Evolutionary conservation across 306 rosid genomes (phyloP), one percentile per base, ranked within the genome.

Genomic region (Gillenia trifoliata): DNA sequence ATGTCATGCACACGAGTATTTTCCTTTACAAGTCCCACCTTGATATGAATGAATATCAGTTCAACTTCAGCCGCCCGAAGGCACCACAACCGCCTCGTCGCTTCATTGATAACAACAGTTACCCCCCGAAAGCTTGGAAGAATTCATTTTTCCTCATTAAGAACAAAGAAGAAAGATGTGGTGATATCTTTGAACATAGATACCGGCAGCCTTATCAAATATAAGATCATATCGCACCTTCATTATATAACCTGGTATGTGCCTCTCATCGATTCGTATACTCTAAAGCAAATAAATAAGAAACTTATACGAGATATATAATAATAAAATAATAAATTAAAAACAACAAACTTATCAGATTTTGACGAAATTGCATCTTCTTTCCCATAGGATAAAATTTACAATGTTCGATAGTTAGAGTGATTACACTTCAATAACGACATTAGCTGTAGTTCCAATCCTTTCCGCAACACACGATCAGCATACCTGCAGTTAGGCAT

Each of bases 41-140:
- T 94, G 97, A 84, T 94, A 92, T 67, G 99, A 87, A 67, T 97
- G 99, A 77, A 94, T 94, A 76, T 94, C 99, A 75, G 96, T 97
- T 94, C 87, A 94, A 82, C 97, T 85, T 91, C 97, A 80, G 95
- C 97, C 80, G 83, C 89, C 84, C 99, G 86, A 94, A 94, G 70
- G 99, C 95, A 82, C 75, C 70, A 78, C 96, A 49, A 97, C 99
- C 72, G 89, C 85, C 63, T 94, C 99, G 84, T 47, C 87, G 89
- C 86, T 94, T 94, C 86, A 85, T 81, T 45, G 95, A 73, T 81
- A 94, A 84, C 74, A 91, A 76, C 62, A 91, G 84, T 88, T 87
- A 68, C n/a, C n/a, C 99, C 99, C 99, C 92, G 85, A 74, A 82
- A 64, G 50, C 41, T 59, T 68, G 63, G 66, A 67, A 55, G 15